phyloP scores from a whole-genome alignment of 176 grass and related monocot species.

The Oryza meyeriana region DNA sequence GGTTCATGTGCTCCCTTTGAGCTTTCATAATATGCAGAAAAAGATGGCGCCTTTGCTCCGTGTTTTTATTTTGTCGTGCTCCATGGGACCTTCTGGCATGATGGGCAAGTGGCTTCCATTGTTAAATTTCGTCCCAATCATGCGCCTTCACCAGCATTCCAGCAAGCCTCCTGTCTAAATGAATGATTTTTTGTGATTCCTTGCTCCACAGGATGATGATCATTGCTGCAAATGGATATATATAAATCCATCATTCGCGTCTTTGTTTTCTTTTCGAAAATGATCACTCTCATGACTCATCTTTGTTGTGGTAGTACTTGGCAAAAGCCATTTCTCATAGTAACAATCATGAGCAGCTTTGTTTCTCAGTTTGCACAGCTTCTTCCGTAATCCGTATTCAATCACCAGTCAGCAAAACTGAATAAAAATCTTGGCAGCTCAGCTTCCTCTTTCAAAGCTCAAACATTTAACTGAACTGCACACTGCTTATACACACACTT shows the following conservation, averaged over 20 bases:
- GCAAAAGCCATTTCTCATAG: background rate
- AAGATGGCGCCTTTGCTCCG: background rate
- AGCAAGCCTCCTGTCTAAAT: background rate
- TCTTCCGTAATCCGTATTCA: background rate
- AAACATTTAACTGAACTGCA: background rate
- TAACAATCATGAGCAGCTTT: background rate
- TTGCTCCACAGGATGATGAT: background rate
- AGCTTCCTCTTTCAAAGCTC: background rate
- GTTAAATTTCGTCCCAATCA: background rate
- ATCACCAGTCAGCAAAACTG: background rate
- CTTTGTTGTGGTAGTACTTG: background rate
- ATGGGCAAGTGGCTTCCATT: background rate
- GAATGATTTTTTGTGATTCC: background rate
- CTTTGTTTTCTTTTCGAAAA: background rate
- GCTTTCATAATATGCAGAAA: background rate
- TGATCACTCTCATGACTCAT: background rate
- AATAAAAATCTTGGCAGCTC: background rate
- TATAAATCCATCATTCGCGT: background rate
- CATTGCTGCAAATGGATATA: background rate
- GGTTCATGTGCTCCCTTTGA: background rate
- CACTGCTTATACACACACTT: background rate
- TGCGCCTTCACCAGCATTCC: background rate
- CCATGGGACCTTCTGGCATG: background rate
- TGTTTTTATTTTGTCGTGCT: background rate
- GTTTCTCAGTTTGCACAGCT: background rate